Evolutionary conservation across 352 stramenopile genomes (phyloP).

Genomic region (Pythium rhizo-oryzae): DNA sequence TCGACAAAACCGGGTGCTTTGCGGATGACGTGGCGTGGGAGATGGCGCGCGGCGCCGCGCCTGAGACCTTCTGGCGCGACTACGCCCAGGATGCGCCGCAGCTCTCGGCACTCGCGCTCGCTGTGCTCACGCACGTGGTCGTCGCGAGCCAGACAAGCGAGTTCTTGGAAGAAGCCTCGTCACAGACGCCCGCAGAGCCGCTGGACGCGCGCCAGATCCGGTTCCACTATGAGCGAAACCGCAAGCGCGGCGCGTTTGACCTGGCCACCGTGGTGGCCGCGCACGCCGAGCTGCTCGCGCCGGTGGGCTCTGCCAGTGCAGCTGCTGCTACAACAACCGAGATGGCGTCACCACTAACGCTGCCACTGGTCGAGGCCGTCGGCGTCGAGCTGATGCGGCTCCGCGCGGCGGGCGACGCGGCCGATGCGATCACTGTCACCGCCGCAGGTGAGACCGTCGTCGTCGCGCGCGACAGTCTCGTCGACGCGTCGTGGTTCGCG

Average conservation of each 20-base stretch:
- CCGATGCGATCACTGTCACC: too few species aligned
- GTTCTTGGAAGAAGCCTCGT: background rate
- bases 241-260: background rate
- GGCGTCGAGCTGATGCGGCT: background rate
- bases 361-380: background rate
- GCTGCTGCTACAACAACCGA: too few species aligned
- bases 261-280: background rate
- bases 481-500: slow-evolving; percentile 20
- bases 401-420: background rate
- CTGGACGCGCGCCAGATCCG: slow-evolving; percentile 14
- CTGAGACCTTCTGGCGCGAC: slow-evolving; percentile 53
- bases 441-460: too few species aligned
- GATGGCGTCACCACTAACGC: background rate
- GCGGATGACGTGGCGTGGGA: slow-evolving; percentile 49
- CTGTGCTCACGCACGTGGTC: slow-evolving; percentile 33
- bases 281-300: slow-evolving; percentile 6
- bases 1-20: slow-evolving; percentile 43
- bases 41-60: slow-evolving; percentile 41
- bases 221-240: slow-evolving; percentile 23
- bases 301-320: background rate
- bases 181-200: background rate
- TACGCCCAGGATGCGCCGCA: slow-evolving; percentile 47
- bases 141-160: slow-evolving; percentile 6
- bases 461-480: too few species aligned
- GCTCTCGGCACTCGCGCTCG: slow-evolving; percentile 40